Evolutionary conservation across 139 green algal species (phyloP), one percentile per base, ranked within the genome.

Genomic region (Chlorella vulgaris): DNA sequence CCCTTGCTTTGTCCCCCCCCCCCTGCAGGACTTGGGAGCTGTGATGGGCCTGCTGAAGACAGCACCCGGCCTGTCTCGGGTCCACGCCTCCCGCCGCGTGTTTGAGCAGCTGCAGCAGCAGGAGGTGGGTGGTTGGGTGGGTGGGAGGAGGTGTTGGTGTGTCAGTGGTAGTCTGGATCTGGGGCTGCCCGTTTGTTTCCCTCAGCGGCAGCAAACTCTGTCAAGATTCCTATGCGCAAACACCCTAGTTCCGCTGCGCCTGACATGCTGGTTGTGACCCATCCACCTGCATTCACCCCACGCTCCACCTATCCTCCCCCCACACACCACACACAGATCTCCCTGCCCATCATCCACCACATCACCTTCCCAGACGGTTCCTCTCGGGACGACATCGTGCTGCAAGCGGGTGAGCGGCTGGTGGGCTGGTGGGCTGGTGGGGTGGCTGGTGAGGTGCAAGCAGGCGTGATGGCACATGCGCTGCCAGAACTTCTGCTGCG

Each of bases 291-390:
- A 10, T 58, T 58, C 47, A 10, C 47, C 10, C 47, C 15, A 58
- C 47, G 47, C 47, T n/a, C 29, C 63, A 47, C 63, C 35, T 47
- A 19, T 43, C 60, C 35, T n/a, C 60, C 26, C 3, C 60, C 60
- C 60, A 38, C 29, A 19, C 33, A 47, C 13, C 65, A 5, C 65
- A 71, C 43, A 75, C 36, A 81, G 3, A 82, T 94, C 69, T 91
- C 88, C 47, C 76, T 93, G 0, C 90, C 97, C 7, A 91, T 99
- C 33, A 93, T 99, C 79, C 96, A 99, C 89, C 91, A 97, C 88
- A 91, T 91, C 58, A 47, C 67, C 38, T 95, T 93, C 81, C 43
- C 82, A 39, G 75, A 84, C 19, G 85, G 91, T 69, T 76, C 85
- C 22, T 28, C 67, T 29, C 88, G 90, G 8, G 93, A 97, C 63